phyloP scores from a whole-genome alignment of 805 yeast species.

The Pichia cephalocereana region DNA sequence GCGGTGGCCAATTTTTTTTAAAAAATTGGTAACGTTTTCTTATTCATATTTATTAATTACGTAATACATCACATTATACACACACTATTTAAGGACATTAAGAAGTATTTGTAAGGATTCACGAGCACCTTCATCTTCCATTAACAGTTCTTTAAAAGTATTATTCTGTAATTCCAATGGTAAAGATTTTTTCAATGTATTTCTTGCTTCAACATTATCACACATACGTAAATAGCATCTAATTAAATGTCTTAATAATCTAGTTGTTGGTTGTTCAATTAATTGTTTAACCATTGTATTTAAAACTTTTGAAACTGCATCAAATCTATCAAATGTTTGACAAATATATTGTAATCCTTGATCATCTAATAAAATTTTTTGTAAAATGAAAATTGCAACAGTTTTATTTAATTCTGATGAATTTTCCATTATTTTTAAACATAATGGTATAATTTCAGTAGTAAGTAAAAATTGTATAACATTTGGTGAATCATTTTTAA shows the following conservation, averaged over 20 bases:
- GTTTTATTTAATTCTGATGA: slow-evolving; percentile 91
- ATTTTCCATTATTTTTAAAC: slow-evolving; percentile 90
- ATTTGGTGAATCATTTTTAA: slow-evolving; percentile 91
- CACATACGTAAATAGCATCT: slow-evolving; percentile 86
- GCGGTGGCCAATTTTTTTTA: too few species aligned
- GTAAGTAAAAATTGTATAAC: slow-evolving; percentile 84
- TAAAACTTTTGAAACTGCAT: slow-evolving; percentile 85
- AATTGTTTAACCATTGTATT: slow-evolving; percentile 81
- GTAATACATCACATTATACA: too few species aligned
- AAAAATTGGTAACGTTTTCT: too few species aligned
- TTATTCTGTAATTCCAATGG: slow-evolving; percentile 87
- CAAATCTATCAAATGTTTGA: slow-evolving; percentile 90
- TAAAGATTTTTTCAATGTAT: slow-evolving; percentile 69
- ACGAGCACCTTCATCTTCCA: slow-evolving; percentile 84
- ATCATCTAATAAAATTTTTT: slow-evolving; percentile 86
- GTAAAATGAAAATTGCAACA: slow-evolving; percentile 93
- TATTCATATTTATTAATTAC: too few species aligned
- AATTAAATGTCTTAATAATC: slow-evolving; percentile 86
- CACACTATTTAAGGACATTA: slow-evolving; percentile 29
- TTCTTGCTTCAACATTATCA: slow-evolving; percentile 85
- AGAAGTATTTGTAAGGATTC: slow-evolving; percentile 79
- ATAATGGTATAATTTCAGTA: slow-evolving; percentile 94
- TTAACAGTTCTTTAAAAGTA: slow-evolving; percentile 67
- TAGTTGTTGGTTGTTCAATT: slow-evolving; percentile 64
- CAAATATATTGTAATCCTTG: slow-evolving; percentile 87